Base-by-base conservation (phyloP, 1,139 yeast species). In the Pichia sp. region DNA sequence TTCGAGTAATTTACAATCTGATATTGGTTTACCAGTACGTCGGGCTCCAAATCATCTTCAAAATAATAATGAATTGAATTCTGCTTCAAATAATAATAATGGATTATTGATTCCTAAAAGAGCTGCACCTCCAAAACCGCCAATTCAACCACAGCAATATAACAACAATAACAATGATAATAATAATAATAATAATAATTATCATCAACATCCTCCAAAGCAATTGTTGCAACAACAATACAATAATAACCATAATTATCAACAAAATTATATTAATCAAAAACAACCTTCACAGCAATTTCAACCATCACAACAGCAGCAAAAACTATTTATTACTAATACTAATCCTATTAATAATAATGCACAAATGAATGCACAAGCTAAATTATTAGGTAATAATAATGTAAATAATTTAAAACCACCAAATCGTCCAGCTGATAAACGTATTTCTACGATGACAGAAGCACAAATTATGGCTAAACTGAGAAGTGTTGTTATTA, bases 391-490 rank as follows among this genome's bases (percentile, higher is more conserved):
- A 43, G 56, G 54, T 6, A 35, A 33, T 28, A 37, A 31, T 8
- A 42, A 39, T 5, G 39, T 37, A 27, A 40, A 33, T 18, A 10
- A 41, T 7, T 8, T 42, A 6, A 43, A 49, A 8, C 34, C 50
- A 11, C 47, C 51, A n/a, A 47, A 46, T 26, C 43, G 48, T 25
- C 53, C 50, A 30, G 47, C 47, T 7, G 81, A 81, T 77, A 79
- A 73, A 69, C 78, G 78, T 58, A 70, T 80, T 56, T 81, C 87
- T 39, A 81, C 86, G 46, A 76, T 90, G 78, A 83, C 86, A 39
- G 96, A 92, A 57, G 79, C 84, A 49, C 97, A 92, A 68, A 78
- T 89, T 39, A 79, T 94, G 78, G 83, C 86, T 41, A 87, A 86
- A 63, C 74, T 94, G 59, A 79, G 85, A 56, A 80, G 88, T 3